Evolutionary conservation across 441 rosid species (phyloP), one percentile per base, ranked within the genome.

Genomic region (Erodium texanum): DNA sequence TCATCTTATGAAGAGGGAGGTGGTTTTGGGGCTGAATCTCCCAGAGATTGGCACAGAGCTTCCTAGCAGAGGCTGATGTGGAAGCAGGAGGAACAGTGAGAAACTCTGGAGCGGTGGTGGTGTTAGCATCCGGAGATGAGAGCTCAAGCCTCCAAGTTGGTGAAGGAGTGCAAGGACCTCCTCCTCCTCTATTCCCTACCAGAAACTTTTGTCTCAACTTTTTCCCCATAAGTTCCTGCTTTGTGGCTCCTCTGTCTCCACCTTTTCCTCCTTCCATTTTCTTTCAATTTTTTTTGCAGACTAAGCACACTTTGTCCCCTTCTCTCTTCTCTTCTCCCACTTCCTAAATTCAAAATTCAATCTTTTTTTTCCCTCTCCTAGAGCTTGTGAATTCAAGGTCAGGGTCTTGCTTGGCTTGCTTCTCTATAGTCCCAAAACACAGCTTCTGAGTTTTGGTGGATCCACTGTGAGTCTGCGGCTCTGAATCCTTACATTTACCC

Each of bases 1-100:
- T 48, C 56, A 48, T 48, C 18, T 12, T 32, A 75, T 80, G 70
- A 75, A 83, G 73, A 74, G 88, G 68, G 87, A 27, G 29, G 29
- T 27, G 29, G 29, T 27, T 27, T 4, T 27, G 29, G 4, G 83
- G 70, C 83, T 87, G 85, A 36, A 85, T 81, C 65, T 93, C 92
- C 96, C 97, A 89, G 74, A 85, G 80, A 54, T 78, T 81, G 74
- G 97, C 89, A 32, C 86, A 96, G 52, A 90, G 88, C 80, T 87
- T 86, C 74, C 96, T 84, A 2, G 89, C 88, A 67, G 92, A 82
- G 67, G 76, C 64, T 16, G 78, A 36, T 32, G 41, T 3, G 58
- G 66, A 63, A 56, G 73, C 29, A 27, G 29, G 29, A 27, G 29
- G 29, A 27, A 27, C 12, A 15, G 62, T 32, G 59, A 73, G 29